These are phyloP conservation scores for Syzygium oleosum DNA, from an alignment of 345 rosid species.

Conservation along the genomic window DNA sequence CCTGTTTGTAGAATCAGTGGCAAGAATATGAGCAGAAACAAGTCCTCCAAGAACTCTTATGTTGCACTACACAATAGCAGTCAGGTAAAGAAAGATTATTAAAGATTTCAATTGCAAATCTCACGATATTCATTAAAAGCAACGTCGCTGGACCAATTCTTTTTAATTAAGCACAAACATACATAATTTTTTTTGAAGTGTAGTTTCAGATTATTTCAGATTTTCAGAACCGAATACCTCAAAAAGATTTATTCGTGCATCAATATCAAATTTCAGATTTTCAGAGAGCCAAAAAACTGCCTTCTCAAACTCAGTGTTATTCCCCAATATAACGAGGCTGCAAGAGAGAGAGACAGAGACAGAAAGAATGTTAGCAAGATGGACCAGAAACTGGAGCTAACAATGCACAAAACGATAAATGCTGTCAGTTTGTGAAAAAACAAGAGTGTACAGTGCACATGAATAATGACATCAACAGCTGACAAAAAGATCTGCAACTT, in stretches of 20 bases:
- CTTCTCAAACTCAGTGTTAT: slow-evolving; percentile 76
- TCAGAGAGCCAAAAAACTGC: slow-evolving; percentile 85
- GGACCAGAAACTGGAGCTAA: neutral
- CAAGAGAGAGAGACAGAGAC: neutral
- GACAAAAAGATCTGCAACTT: neutral
- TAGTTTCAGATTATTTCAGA: neutral
- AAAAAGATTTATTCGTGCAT: slow-evolving; percentile 87
- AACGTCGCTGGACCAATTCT: neutral
- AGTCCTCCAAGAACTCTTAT: slow-evolving; percentile 99
- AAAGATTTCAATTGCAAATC: slow-evolving; percentile 6
- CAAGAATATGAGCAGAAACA: slow-evolving; percentile 98
- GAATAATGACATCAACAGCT: neutral
- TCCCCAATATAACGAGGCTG: slow-evolving; percentile 91
- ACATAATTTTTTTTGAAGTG: neutral
- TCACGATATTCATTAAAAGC: neutral
- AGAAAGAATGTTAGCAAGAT: neutral
- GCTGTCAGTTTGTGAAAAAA: neutral
- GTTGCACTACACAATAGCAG: slow-evolving; percentile 70
- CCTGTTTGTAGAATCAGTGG: slow-evolving; percentile 69
- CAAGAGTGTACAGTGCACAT: neutral
- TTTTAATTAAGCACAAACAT: neutral
- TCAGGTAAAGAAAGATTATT: slow-evolving; percentile 14
- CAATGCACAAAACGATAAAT: neutral
- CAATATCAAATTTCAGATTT: slow-evolving; percentile 66
- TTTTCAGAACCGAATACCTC: slow-evolving; percentile 41